Percentiles rank a stretch among this genome's conserved stretches.
Evolutionary conservation across 345 rosid genomes (phyloP).

Genomic region (Salix purpurea): DNA sequence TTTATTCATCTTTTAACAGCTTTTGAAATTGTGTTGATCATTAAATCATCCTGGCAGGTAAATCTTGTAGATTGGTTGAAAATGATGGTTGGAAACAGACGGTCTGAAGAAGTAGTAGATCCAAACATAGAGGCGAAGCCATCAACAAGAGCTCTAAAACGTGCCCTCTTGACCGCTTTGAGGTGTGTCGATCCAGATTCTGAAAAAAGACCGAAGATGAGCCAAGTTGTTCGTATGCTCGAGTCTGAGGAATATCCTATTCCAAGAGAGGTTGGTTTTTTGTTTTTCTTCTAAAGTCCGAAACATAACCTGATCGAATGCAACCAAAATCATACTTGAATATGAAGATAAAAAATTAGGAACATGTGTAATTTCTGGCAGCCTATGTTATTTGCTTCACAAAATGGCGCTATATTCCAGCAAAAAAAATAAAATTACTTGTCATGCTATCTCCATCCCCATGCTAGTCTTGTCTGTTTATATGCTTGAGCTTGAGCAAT

Average conservation of each 20-base stretch:
- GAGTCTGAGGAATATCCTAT: constrained; percentile 95
- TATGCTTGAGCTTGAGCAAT: neutral
- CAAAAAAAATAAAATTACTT: neutral
- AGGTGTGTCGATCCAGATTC: constrained; percentile 96
- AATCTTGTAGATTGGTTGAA: constrained; percentile 97
- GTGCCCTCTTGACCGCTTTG: constrained; percentile 86
- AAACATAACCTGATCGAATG: neutral
- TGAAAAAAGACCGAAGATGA: constrained; percentile 89
- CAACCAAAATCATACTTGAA: neutral
- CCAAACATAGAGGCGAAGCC: constrained; percentile 84
- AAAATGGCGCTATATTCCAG: neutral
- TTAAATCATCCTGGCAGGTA: constrained; percentile 45
- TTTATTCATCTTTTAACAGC: neutral
- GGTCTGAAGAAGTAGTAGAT: constrained; percentile 91
- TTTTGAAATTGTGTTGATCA: neutral
- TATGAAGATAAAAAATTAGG: no score
- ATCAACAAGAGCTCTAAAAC: constrained; percentile 79
- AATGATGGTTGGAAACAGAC: constrained; percentile 94
- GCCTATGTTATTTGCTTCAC: neutral
- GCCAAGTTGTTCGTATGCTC: constrained; percentile 99
- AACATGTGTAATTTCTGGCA: neutral
- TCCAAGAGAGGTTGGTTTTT: constrained; percentile 80
- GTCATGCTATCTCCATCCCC: neutral
- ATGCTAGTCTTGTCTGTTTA: neutral
- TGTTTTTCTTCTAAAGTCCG: neutral